Percentiles rank a stretch among this genome's conserved stretches.
Evolutionary conservation across 345 rosid species (phyloP).

Genomic region (Populus tremula): DNA sequence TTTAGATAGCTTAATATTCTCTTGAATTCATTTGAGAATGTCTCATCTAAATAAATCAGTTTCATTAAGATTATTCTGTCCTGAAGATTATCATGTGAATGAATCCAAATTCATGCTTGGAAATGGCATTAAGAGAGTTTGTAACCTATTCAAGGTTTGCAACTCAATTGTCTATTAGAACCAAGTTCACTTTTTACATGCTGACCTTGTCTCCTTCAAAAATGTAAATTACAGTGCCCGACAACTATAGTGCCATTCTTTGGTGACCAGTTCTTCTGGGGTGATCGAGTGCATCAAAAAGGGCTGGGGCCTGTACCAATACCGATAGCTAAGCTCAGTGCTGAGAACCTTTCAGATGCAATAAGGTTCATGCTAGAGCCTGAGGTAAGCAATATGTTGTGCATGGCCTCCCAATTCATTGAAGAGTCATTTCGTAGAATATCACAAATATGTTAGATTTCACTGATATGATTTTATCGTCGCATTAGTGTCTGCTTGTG

Average conservation of each 20-base stretch:
- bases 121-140: neutral
- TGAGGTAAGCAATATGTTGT: conserved; percentile 48
- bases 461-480: neutral
- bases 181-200: neutral
- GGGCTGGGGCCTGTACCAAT: conserved; percentile 87
- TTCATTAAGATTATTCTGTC: neutral
- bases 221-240: conserved; percentile 65
- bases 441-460: neutral
- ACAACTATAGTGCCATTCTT: conserved; percentile 94
- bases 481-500: neutral
- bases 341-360: conserved; percentile 75
- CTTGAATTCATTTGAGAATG: neutral
- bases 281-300: conserved; percentile 62
- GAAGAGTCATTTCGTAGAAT: neutral
- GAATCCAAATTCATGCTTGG: neutral
- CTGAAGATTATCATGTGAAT: neutral
- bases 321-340: conserved; percentile 70
- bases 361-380: conserved; percentile 85
- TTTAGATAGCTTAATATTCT: neutral
- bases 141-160: neutral
- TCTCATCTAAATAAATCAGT: neutral
- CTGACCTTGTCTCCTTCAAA: conserved; percentile 11
- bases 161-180: neutral
- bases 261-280: conserved; percentile 99
- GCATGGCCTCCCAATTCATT: neutral